Conservation (phyloP, 345 rosid species). For the Erucastrum elatum region DNA sequence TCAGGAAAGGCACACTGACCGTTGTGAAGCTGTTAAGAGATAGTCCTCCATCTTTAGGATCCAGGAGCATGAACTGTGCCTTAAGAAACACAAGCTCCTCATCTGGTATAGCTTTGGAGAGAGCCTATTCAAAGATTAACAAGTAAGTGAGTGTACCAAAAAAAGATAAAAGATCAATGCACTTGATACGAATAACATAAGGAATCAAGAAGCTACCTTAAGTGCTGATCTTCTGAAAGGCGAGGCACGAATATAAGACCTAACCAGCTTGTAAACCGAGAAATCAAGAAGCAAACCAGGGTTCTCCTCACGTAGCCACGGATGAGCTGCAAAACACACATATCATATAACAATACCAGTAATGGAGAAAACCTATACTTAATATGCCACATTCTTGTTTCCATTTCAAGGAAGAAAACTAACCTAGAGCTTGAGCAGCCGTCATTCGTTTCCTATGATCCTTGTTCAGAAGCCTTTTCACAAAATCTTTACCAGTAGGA, state of each 20-base stretch:
- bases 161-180: neutral
- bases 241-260: constrained; percentile 67
- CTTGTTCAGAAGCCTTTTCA: constrained; percentile 89
- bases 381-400: constrained; percentile 10
- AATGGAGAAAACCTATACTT: neutral
- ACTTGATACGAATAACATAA: neutral
- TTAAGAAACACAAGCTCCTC: constrained; percentile 75
- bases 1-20: constrained; percentile 49
- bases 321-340: constrained; percentile 69
- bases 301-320: constrained; percentile 73
- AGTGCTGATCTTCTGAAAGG: constrained; percentile 83
- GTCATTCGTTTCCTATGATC: constrained; percentile 98
- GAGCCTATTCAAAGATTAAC: constrained; percentile 60
- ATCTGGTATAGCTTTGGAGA: constrained; percentile 84
- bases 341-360: constrained; percentile 7
- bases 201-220: constrained; percentile 53
- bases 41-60: constrained; percentile 76
- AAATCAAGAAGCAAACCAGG: constrained; percentile 70
- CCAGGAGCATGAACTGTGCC: constrained; percentile 79
- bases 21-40: constrained; percentile 65
- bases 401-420: constrained; percentile 23
- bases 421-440: constrained; percentile 90
- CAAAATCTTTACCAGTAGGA: constrained; percentile 89
- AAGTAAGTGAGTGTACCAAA: neutral
- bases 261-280: constrained; percentile 75